These are phyloP conservation scores for Chaetothyriales sp. DNA, from an alignment of 2,329 filamentous ascomycete genomes.

Conservation along the genomic window DNA sequence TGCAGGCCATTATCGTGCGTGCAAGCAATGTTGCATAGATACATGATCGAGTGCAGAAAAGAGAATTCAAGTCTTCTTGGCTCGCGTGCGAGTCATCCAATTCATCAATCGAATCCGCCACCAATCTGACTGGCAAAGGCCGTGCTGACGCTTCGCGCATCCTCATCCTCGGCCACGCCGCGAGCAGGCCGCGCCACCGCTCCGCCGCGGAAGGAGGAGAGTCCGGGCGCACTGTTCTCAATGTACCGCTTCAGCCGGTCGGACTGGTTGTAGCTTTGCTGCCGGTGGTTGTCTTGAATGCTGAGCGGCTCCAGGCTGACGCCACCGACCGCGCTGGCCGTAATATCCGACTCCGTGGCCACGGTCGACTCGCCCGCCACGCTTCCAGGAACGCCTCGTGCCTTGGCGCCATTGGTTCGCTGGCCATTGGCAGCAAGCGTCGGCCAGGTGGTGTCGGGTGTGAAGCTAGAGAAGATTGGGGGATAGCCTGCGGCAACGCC, in stretches of 20 bases:
- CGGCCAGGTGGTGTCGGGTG: slow-evolving; percentile 70
- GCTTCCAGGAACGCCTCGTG: slow-evolving; percentile 57
- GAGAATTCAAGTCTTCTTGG: neutral
- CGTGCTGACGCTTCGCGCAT: slow-evolving; percentile 89
- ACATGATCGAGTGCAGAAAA: neutral
- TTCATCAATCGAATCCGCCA: slow-evolving; percentile 45
- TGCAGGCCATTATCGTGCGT: neutral
- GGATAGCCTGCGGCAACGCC: slow-evolving; percentile 75
- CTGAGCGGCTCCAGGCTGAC: slow-evolving; percentile 66
- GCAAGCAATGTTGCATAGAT: neutral
- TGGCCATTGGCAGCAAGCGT: slow-evolving; percentile 50
- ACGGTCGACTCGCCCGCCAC: slow-evolving; percentile 86
- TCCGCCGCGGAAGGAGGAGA: slow-evolving; percentile 52
- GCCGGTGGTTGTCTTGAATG: slow-evolving; percentile 56
- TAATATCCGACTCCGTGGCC: slow-evolving; percentile 78
- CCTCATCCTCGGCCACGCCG: slow-evolving; percentile 57
- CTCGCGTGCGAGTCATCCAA: neutral
- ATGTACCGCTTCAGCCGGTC: slow-evolving; percentile 92
- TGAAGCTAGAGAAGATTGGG: slow-evolving; percentile 89
- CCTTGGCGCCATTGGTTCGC: slow-evolving; percentile 51
- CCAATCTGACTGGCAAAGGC: slow-evolving; percentile 93
- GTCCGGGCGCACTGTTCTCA: slow-evolving; percentile 63
- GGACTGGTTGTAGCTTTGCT: slow-evolving; percentile 62
- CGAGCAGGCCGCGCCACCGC: slow-evolving; percentile 41
- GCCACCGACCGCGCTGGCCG: slow-evolving; percentile 63